Evolutionary conservation across 768 basidiomycete genomes (phyloP).

Genomic region (Tulasnella sp.): DNA sequence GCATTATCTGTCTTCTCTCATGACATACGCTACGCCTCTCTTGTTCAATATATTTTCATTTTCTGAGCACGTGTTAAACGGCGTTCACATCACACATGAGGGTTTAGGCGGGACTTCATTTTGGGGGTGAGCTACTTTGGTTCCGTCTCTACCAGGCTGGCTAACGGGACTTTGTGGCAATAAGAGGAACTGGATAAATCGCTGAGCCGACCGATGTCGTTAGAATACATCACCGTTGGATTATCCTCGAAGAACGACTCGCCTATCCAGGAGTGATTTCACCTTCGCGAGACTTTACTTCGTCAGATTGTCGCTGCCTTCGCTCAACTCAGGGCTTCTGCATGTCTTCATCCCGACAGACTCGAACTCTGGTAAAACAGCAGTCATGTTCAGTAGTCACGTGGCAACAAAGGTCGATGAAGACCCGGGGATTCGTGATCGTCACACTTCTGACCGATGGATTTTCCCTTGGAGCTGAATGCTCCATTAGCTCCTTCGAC

Average conservation of each 20-base stretch:
- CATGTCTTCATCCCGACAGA: no score
- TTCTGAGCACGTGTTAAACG: slow-evolving; percentile 1
- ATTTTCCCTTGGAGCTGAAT: background rate
- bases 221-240: no score
- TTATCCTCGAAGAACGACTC: no score
- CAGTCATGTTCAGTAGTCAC: background rate
- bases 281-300: no score
- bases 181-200: no score
- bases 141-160: background rate
- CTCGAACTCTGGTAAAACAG: no score
- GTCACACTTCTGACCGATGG: background rate
- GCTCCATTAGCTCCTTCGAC: no score
- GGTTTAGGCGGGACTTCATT: background rate
- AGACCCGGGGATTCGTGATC: background rate
- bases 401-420: background rate
- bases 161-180: background rate
- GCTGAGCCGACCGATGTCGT: no score
- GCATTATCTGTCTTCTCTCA: background rate
- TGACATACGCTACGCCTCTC: slow-evolving; percentile 5
- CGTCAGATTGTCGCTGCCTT: no score
- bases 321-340: no score
- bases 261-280: no score
- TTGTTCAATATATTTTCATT: slow-evolving; percentile 15
- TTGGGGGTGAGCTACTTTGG: no score
- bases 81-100: background rate